Evolutionary conservation across 129 eudicot species (phyloP), one percentile per base, ranked within the genome.

Genomic region (Tanacetum coccineum): DNA sequence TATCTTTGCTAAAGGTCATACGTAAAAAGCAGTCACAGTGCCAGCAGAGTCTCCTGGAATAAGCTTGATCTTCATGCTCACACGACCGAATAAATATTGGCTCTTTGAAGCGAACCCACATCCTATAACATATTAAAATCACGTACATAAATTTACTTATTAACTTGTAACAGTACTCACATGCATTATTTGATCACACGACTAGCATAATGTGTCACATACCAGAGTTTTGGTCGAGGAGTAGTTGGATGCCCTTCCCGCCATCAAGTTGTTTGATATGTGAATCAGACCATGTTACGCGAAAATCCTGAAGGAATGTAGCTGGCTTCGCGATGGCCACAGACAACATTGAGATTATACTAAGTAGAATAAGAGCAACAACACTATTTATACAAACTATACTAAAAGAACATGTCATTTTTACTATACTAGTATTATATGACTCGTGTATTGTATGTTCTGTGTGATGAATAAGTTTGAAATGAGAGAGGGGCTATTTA

Each of bases 21-120:
- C 69, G 8, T 64, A 64, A 25, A 64, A 64, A 12, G 69, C 69
- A 13, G 69, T 64, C 14, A 64, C 69, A 13, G 69, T 64, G 40
- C 69, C 69, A 0, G 69, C 69, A 7, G 69, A 64, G 55, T 64
- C 69, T 42, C 56, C 69, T 0, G 69, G 69, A 64, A 64, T n/a
- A 3, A 64, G 69, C 69, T 46, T 64, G 28, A 64, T 64, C 69
- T 64, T 64, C 69, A 64, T 64, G 69, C 69, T 64, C 69, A 64
- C 69, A 13, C 56, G 69, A 9, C 69, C 69, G 6, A 64, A 64
- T 3, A 64, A 64, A n/a, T 64, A 64, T 46, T 46, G 1, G 42
- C 20, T 64, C 28, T 64, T 64, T 13, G 69, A 64, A 64, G 69
- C 69, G 19, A 64, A 64, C 19, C 69, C 69, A 11, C 69, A 64